Percentiles rank a stretch among this genome's conserved stretches.
Evolutionary conservation across 768 basidiomycete species (phyloP).

Genomic region (Ramaria rubella): DNA sequence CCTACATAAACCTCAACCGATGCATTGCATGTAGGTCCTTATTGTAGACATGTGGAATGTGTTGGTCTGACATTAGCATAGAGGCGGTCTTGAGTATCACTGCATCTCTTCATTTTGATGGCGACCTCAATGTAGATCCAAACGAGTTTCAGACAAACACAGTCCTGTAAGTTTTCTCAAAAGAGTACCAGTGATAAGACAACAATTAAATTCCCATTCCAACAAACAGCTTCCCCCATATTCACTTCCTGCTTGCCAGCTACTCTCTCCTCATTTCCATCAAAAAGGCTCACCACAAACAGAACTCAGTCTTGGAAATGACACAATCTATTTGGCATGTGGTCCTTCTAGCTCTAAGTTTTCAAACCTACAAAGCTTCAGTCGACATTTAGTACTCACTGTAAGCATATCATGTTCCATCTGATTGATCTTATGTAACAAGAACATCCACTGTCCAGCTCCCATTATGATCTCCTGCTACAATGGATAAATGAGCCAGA

Average conservation of each 20-base stretch:
- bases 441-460: no score
- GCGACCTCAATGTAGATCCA: constrained; percentile 55
- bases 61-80: constrained; percentile 40
- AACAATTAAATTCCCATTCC: background rate
- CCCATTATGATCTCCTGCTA: no score
- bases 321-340: no score
- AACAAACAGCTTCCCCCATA: constrained; percentile 45
- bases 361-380: no score
- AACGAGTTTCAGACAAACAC: constrained; percentile 70
- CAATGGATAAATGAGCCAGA: no score
- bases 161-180: constrained; percentile 38
- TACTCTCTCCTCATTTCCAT: constrained; percentile 60
- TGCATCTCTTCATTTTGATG: constrained; percentile 52
- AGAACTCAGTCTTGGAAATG: constrained; percentile 65
- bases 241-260: constrained; percentile 63
- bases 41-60: background rate
- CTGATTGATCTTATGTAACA: no score
- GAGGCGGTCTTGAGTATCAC: constrained; percentile 48
- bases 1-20: constrained; percentile 60
- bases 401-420: no score
- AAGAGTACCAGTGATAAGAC: background rate
- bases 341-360: no score
- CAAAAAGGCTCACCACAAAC: constrained; percentile 59
- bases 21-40: constrained; percentile 43
- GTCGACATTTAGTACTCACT: no score